These are phyloP conservation scores for Arthroderma sp. DNA, from an alignment of 2,329 filamentous ascomycete species.

Conservation along the genomic window DNA sequence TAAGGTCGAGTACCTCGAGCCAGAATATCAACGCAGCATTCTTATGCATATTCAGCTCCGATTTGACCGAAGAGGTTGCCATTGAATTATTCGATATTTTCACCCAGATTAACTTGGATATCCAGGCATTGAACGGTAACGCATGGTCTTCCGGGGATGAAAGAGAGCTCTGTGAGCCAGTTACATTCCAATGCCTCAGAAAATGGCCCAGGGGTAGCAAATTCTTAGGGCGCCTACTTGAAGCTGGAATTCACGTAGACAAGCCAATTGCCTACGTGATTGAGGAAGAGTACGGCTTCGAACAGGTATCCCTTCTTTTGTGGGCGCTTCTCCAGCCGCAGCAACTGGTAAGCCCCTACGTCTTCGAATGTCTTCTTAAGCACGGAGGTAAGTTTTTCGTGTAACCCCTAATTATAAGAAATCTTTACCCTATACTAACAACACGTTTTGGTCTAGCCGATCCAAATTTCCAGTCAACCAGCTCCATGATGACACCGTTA, in stretches of 20 bases:
- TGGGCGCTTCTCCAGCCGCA: conserved; percentile 54
- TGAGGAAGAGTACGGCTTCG: conserved; percentile 39
- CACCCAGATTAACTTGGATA: conserved; percentile 15
- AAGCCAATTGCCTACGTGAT: conserved; percentile 39
- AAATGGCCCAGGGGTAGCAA: conserved; percentile 45
- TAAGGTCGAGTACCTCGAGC: conserved; percentile 15
- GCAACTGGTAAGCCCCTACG: conserved; percentile 47
- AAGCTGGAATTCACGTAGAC: conserved; percentile 50
- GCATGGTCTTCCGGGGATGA: conserved; percentile 37
- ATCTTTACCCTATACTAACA: conserved; percentile 11
- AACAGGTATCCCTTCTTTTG: conserved; percentile 46
- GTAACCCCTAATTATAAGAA: background rate
- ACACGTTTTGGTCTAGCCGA: conserved; percentile 33
- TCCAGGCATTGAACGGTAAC: conserved; percentile 8
- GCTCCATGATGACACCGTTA: conserved; percentile 46
- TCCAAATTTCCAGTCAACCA: conserved; percentile 43
- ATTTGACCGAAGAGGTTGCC: conserved; percentile 40
- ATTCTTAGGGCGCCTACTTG: conserved; percentile 43
- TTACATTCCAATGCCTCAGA: conserved; percentile 43
- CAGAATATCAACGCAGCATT: conserved; percentile 44
- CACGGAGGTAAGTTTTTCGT: conserved; percentile 26
- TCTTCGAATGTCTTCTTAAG: conserved; percentile 48
- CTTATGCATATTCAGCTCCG: conserved; percentile 44
- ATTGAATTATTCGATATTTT: conserved; percentile 44
- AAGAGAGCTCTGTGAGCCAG: conserved; percentile 35